Evolutionary conservation across 1,284 basidiomycete species (phyloP).

Genomic region (Lignosus rhinocerotis): DNA sequence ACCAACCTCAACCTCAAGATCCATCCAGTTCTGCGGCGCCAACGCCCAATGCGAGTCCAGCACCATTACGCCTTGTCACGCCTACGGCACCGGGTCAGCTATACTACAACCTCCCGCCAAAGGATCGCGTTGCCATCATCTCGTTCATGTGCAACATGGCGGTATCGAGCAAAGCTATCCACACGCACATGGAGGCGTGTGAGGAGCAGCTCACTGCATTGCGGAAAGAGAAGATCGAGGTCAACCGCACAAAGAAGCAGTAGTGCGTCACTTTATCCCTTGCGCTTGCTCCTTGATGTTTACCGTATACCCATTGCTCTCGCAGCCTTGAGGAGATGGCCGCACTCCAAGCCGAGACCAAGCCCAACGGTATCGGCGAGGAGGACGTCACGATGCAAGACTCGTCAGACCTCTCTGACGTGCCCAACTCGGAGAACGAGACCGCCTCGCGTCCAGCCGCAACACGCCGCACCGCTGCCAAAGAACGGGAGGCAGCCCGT

Average conservation of each 20-base stretch:
- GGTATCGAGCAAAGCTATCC: conserved; percentile 86
- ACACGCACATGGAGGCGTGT: conserved; percentile 87
- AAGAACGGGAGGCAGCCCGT: conserved; percentile 73
- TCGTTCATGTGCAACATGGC: conserved; percentile 89
- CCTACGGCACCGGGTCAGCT: conserved; percentile 61
- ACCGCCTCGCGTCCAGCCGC: conserved; percentile 53
- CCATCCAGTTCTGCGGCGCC: conserved; percentile 37
- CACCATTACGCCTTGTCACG: conserved; percentile 33
- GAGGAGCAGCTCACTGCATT: conserved; percentile 89
- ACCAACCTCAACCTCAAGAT: conserved; percentile 36
- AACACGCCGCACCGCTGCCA: conserved; percentile 52
- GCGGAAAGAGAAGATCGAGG: conserved; percentile 93
- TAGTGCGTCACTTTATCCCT: conserved; percentile 54
- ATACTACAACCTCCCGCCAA: conserved; percentile 73
- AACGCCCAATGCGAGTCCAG: conserved; percentile 46
- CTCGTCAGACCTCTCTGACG: conserved; percentile 71
- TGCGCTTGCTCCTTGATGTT: not conserved
- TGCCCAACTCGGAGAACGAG: conserved; percentile 42
- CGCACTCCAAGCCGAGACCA: conserved; percentile 54
- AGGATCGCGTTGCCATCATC: conserved; percentile 84
- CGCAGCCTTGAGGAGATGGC: conserved; percentile 74
- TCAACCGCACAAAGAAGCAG: conserved; percentile 86
- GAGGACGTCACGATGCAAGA: conserved; percentile 62
- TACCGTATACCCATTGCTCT: not conserved
- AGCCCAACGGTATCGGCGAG: conserved; percentile 38